Conservation (phyloP, 345 rosid genomes). For the Clausena lansium region DNA sequence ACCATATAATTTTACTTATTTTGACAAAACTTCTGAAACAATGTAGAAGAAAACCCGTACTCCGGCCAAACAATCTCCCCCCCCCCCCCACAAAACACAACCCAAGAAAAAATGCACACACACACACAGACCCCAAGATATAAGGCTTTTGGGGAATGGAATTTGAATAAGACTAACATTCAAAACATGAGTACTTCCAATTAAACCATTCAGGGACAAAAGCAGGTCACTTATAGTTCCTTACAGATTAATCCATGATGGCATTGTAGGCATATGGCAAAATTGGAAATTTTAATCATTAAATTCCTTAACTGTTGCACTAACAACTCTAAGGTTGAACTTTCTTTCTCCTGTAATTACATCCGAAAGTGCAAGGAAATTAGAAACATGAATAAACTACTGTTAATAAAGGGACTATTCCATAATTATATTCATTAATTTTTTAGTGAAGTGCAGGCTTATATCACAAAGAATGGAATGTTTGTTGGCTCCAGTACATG, state of each 20-base stretch:
- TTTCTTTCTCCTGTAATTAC: not conserved
- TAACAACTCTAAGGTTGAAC: not conserved
- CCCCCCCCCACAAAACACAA: too few relatives aligned
- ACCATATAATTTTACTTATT: not conserved
- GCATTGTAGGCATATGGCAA: not conserved
- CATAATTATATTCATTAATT: not conserved
- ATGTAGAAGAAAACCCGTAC: not conserved
- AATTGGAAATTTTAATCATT: not conserved
- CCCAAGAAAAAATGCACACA: too few relatives aligned
- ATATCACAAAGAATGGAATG: not conserved
- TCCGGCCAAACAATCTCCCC: not conserved
- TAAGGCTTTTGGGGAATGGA: not conserved
- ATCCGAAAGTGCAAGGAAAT: not conserved
- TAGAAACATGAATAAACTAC: not conserved
- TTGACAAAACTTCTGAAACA: not conserved
- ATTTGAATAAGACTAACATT: not conserved
- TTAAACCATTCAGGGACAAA: not conserved
- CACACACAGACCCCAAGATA: not conserved
- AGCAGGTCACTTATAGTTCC: not conserved
- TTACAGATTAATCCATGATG: not conserved
- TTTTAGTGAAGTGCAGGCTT: not conserved
- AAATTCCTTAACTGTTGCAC: not conserved
- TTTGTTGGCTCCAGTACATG: not conserved
- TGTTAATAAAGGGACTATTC: not conserved
- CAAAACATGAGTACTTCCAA: not conserved